Conservation (phyloP, 2,329 filamentous ascomycete genomes). For the Diaporthe amygdali region DNA sequence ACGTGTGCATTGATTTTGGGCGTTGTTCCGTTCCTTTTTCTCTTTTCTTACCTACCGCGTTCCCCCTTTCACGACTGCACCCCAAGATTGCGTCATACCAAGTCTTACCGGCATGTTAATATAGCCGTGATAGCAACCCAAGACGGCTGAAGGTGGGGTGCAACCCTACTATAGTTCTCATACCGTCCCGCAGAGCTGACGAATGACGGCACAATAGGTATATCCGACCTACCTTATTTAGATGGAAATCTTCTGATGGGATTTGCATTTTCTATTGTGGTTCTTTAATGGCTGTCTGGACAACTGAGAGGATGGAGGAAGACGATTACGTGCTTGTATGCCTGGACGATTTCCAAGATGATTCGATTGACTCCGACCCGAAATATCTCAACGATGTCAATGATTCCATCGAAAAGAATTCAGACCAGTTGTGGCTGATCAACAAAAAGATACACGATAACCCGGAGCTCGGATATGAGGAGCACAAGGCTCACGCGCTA, state of each 20-base stretch:
- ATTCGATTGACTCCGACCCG: not conserved
- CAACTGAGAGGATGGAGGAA: not conserved
- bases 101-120: not conserved
- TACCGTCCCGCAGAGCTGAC: not conserved
- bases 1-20: no score
- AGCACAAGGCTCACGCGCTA: slow-evolving; percentile 54
- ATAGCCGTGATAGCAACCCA: not conserved
- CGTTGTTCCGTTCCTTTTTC: no score
- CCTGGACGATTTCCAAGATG: not conserved
- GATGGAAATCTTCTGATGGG: no score
- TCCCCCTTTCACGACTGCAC: not conserved
- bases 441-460: slow-evolving; percentile 59
- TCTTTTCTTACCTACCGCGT: not conserved
- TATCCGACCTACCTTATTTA: not conserved
- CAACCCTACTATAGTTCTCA: not conserved
- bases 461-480: slow-evolving; percentile 53
- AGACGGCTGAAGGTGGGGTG: not conserved
- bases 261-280: not conserved
- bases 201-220: not conserved
- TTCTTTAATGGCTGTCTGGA: not conserved
- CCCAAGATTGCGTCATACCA: not conserved
- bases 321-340: slow-evolving; percentile 3
- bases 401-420: slow-evolving; percentile 43
- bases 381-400: slow-evolving; percentile 41
- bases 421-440: slow-evolving; percentile 45